A percentile compares a stretch with the other conserved stretches of the same genome.
These are phyloP conservation scores for Teratosphaeria pseudoeucalypti DNA, from an alignment of 2,329 filamentous ascomycete genomes.

Conservation along the genomic window DNA sequence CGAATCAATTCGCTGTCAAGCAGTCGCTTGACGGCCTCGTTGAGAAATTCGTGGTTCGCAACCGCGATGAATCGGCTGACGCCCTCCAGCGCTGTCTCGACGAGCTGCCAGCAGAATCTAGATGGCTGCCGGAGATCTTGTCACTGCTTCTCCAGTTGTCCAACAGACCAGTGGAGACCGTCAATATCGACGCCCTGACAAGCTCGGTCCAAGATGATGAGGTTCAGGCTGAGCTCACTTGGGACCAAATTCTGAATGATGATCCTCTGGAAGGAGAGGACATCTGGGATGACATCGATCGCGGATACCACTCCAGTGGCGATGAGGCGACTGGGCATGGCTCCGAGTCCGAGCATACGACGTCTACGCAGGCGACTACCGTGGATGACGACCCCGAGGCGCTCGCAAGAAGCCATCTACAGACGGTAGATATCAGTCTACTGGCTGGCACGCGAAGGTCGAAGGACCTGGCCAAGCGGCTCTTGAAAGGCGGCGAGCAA, in stretches of 20 bases:
- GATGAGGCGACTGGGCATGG: conserved; percentile 38
- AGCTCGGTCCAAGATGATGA: background rate
- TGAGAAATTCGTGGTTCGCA: conserved; percentile 75
- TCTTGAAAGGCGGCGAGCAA: background rate
- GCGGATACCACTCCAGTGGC: conserved; percentile 54
- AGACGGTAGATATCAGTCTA: conserved; percentile 14
- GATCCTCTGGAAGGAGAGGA: conserved; percentile 61
- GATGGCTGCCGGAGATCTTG: conserved; percentile 70
- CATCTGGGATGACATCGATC: conserved; percentile 63
- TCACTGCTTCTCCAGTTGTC: conserved; percentile 72
- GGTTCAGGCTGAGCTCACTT: conserved; percentile 45
- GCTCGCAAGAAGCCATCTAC: conserved; percentile 25
- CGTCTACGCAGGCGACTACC: conserved; percentile 27
- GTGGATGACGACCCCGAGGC: conserved; percentile 27
- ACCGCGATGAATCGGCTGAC: conserved; percentile 69
- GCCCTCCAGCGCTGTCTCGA: conserved; percentile 50
- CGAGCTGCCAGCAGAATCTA: conserved; percentile 46
- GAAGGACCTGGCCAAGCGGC: background rate
- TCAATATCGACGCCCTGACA: conserved; percentile 34
- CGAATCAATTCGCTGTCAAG: conserved; percentile 40
- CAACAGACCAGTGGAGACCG: conserved; percentile 64
- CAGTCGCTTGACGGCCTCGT: conserved; percentile 46
- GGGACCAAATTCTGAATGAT: conserved; percentile 68
- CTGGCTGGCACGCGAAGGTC: conserved; percentile 21
- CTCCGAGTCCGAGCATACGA: conserved; percentile 13